These are phyloP conservation scores for Leucocoprinus sp. DNA, from an alignment of 768 basidiomycete genomes.

Conservation along the genomic window DNA sequence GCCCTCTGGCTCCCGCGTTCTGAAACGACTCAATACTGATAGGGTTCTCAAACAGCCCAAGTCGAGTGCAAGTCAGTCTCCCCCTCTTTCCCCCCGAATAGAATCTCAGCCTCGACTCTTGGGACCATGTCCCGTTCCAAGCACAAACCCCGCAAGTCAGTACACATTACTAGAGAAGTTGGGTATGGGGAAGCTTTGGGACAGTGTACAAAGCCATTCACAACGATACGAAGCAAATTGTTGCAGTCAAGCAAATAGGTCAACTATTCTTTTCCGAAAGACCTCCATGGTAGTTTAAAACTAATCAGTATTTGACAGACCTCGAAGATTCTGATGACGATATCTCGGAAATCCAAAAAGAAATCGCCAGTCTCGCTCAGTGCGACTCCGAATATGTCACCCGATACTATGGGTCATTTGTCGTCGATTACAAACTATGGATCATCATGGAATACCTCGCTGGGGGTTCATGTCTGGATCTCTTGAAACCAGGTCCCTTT, in stretches of 20 bases:
- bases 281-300: no score
- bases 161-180: conserved; percentile 92
- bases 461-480: conserved; percentile 95
- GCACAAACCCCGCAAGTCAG: conserved; percentile 78
- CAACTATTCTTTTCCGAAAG: conserved; percentile 7
- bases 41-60: conserved; percentile 28
- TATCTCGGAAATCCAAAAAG: conserved; percentile 97
- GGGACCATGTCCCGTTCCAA: conserved; percentile 64
- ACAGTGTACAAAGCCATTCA: conserved; percentile 97
- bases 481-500: conserved; percentile 87
- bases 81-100: conserved; percentile 41
- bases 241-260: conserved; percentile 98
- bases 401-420: conserved; percentile 93
- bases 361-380: conserved; percentile 92
- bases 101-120: conserved; percentile 34
- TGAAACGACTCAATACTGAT: conserved; percentile 10
- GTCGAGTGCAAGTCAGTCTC: conserved; percentile 30
- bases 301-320: conserved; percentile 40
- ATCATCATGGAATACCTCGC: conserved; percentile 99
- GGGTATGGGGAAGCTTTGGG: conserved; percentile 95
- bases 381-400: conserved; percentile 98
- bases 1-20: conserved; percentile 13
- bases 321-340: conserved; percentile 98
- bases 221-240: conserved; percentile 87
- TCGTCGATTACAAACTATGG: conserved; percentile 96